A percentile compares a stretch with the other conserved stretches of the same genome.
These are phyloP conservation scores for Verbascum thapsus DNA, from an alignment of 257 asterid genomes.

Conservation along the genomic window DNA sequence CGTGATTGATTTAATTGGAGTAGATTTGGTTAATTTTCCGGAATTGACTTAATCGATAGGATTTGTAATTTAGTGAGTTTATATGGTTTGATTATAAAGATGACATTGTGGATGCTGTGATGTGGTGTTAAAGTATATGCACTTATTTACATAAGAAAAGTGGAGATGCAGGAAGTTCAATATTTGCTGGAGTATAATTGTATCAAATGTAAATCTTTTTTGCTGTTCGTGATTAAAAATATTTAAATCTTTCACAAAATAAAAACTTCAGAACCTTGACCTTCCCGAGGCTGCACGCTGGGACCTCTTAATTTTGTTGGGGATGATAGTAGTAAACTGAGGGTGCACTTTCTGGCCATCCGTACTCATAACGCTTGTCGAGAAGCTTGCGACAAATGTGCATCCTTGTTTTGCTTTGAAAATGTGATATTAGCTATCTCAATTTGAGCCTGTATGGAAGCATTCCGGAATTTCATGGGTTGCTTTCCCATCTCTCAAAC, in stretches of 20 bases:
- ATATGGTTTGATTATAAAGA: slow-evolving; percentile 8
- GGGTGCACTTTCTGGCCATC: no score
- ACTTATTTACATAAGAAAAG: slow-evolving; percentile 8
- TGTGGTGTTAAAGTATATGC: slow-evolving; percentile 1
- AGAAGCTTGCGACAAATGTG: neutral
- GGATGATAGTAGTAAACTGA: neutral
- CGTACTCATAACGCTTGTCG: neutral
- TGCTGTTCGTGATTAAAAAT: neutral
- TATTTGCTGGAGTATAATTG: neutral
- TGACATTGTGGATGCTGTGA: neutral
- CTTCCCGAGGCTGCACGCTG: slow-evolving; percentile 7
- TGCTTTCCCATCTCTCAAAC: no score
- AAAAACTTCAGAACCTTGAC: slow-evolving; percentile 1
- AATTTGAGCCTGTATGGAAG: neutral
- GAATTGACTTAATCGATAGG: slow-evolving; percentile 10
- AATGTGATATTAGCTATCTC: neutral
- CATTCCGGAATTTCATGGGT: neutral
- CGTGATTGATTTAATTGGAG: neutral
- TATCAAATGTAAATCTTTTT: neutral
- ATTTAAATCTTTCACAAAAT: neutral
- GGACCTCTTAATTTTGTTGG: neutral
- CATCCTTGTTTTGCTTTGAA: neutral
- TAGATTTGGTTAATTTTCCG: neutral
- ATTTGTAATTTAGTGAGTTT: neutral
- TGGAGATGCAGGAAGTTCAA: slow-evolving; percentile 4